Evolutionary conservation across 2,329 filamentous ascomycete species (phyloP), one percentile per base, ranked within the genome.

Genomic region (Ceratocystis colombiana): DNA sequence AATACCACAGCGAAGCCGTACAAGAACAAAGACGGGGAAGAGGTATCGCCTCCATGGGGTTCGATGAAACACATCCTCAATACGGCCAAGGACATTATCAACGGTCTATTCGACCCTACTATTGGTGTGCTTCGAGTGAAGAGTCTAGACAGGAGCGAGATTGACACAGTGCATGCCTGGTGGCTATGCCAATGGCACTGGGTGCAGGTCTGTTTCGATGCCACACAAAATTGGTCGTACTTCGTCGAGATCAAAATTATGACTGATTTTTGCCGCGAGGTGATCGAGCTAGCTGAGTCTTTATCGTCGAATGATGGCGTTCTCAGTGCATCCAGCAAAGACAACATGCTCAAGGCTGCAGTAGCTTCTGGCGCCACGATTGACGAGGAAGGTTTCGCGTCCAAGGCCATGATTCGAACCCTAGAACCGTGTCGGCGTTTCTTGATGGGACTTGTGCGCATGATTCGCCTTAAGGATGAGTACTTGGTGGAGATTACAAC

Each of bases 251-350:
- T 90, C 73, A 76, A 79, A 22, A 79, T 84, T 65, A 92, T 99
- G 89, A 87, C 91, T 71, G 87, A 96, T 67, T 96, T 97, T 72
- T 96, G 92, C 73, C 87, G 94, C 70, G 90, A 96, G 73, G 89
- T 89, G 15, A 99, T 99, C 84, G 90, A 97, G 71, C 89, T 96
- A 72, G 92, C 93, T 0, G 89, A 96, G 72, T 82, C 84, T 45
- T 81, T 96, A 1, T 89, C 97, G 72, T 86, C 89, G 50, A 87
- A 96, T 71, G 94, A 95, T 73, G 87, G 86, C 63, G 82, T 96
- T 67, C 86, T 99, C 69, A 84, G 89, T 1, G 88, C 87, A 59
- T 88, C 89, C 12, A 75, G 91, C 62, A 65, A 70, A 67, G 69
- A 71, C 55, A 68, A 69, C 45, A 64, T 67, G 22, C 12, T 68